Base-by-base conservation (phyloP, 164 flowering plant genomes). In the Tetrastigma voinierianum region DNA sequence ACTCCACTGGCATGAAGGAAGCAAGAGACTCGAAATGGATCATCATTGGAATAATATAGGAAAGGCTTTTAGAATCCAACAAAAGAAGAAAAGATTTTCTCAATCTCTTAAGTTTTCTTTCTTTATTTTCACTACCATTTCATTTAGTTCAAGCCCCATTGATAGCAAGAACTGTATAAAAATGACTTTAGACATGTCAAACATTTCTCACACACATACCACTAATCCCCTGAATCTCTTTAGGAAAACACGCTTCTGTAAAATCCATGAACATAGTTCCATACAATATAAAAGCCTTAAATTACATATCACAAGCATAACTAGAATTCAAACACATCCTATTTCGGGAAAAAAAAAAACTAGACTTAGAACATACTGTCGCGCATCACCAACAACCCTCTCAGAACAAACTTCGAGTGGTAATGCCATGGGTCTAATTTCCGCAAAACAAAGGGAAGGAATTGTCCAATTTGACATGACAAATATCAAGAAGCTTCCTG, bases 351-450 rank as follows among this genome's bases (percentile, higher is more conserved):
- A n/a, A n/a, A n/a, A n/a, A n/a, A n/a, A n/a, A n/a, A n/a, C n/a
- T n/a, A n/a, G n/a, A n/a, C n/a, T n/a, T n/a, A n/a, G n/a, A 64
- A 75, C 91, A 67, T 87, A 91, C 98, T 86, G 98, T 71, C 92
- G 94, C 59, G 97, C 91, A 67, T 92, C 98, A 64, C 71, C 80
- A 0, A 97, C 96, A 69, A 95, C 95, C 95, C 64, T 95, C 98
- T n/a, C 96, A 79, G 57, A 95, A 95, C 80, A 62, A 95, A 95
- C 80, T 95, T 92, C 76, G 98, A 4, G 98, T 89, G 49, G 98
- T 96, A 73, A 95, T 92, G 98, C 97, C n/a, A 95, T 96, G 65
- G 92, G 82, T 77, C 98, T 83, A 23, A 80, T 84, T 84, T 74
- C 98, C 91, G 86, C 56, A 74, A 65, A 52, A 57, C 44, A 3